Conservation (phyloP, 2,329 filamentous ascomycete genomes). For the Talaromyces sp. region DNA sequence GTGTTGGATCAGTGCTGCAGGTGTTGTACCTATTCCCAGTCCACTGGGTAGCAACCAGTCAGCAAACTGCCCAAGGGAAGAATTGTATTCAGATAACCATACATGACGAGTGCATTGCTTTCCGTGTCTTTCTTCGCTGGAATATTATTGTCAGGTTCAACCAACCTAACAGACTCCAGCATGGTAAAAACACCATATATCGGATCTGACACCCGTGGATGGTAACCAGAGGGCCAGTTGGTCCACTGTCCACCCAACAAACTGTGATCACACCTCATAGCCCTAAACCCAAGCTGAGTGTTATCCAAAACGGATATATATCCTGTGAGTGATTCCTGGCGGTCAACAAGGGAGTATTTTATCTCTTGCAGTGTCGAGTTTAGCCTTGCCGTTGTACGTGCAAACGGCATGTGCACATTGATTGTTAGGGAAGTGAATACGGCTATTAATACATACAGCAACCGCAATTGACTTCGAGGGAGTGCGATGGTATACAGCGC, state of each 20-base stretch:
- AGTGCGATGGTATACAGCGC: conserved; percentile 60
- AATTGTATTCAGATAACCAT: conserved; percentile 31
- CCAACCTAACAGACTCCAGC: conserved; percentile 81
- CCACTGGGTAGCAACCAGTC: conserved; percentile 50
- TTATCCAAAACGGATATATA: conserved; percentile 90
- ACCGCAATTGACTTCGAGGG: conserved; percentile 55
- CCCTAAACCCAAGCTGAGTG: conserved; percentile 62
- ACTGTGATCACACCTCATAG: conserved; percentile 90
- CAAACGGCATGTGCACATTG: conserved; percentile 68
- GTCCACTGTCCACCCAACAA: conserved; percentile 90
- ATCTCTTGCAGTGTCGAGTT: conserved; percentile 61
- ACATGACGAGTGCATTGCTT: conserved; percentile 81
- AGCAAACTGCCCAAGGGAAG: not conserved
- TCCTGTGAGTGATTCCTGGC: conserved; percentile 80
- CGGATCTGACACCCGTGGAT: conserved; percentile 65
- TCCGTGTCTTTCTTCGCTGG: conserved; percentile 50
- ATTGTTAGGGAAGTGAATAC: conserved; percentile 57
- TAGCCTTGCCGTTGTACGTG: conserved; percentile 54
- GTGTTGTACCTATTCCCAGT: conserved; percentile 86
- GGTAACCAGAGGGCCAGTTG: conserved; percentile 43
- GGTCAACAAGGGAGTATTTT: conserved; percentile 71
- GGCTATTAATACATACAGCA: conserved; percentile 65
- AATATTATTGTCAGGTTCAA: conserved; percentile 50
- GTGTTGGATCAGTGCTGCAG: conserved; percentile 77
- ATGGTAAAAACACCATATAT: conserved; percentile 96